Evolutionary conservation across 139 green algal species (phyloP).

Genomic region (Gonium pectorale): DNA sequence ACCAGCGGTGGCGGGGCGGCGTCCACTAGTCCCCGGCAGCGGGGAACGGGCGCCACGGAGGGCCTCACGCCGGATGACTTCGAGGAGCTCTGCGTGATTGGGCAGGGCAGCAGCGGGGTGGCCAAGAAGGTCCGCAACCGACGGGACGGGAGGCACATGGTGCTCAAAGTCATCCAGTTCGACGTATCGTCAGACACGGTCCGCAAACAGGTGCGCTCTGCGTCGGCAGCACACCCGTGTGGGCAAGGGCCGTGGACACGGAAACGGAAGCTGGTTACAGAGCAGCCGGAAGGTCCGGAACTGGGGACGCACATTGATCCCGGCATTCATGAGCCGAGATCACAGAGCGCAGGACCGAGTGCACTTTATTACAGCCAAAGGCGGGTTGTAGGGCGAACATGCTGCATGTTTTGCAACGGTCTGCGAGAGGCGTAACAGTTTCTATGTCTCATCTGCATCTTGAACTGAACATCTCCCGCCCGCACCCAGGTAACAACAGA

Average conservation of each 20-base stretch:
- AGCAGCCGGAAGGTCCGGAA: too few species aligned
- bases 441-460: background rate
- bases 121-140: slow-evolving; percentile 71
- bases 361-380: too few species aligned
- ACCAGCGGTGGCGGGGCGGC: slow-evolving; percentile 36
- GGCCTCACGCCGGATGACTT: slow-evolving; percentile 63
- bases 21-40: background rate
- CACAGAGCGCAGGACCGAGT: too few species aligned
- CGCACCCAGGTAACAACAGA: slow-evolving; percentile 71
- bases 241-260: too few species aligned
- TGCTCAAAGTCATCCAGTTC: slow-evolving; percentile 80
- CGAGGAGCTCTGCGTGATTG: slow-evolving; percentile 66
- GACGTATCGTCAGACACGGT: slow-evolving; percentile 68
- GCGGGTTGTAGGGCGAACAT: too few species aligned
- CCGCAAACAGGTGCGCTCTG: slow-evolving; percentile 70
- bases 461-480: too few species aligned
- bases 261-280: too few species aligned
- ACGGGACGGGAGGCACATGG: slow-evolving; percentile 54
- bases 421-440: too few species aligned
- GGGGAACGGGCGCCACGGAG: background rate
- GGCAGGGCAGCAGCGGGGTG: slow-evolving; percentile 74
- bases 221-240: too few species aligned
- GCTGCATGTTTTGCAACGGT: too few species aligned
- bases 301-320: too few species aligned
- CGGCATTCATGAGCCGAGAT: too few species aligned